Conservation (phyloP, 2,329 filamentous ascomycete genomes). For the Penicillium glabrum region DNA sequence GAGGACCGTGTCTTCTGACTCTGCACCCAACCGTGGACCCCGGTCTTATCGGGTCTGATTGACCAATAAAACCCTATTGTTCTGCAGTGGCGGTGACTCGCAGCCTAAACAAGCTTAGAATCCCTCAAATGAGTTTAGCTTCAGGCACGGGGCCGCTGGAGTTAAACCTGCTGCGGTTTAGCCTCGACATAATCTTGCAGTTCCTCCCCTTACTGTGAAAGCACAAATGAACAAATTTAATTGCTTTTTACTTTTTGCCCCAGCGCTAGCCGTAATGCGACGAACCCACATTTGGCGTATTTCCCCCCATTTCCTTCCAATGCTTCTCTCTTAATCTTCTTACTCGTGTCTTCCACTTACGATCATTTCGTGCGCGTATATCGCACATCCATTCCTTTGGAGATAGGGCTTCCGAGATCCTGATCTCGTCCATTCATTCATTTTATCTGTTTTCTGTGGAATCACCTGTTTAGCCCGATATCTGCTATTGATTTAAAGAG, state of each 20-base stretch:
- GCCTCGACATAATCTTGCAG: not conserved
- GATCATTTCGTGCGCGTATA: slow-evolving; percentile 25
- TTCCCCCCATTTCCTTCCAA: slow-evolving; percentile 5
- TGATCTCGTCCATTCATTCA: slow-evolving; percentile 21
- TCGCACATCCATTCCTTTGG: slow-evolving; percentile 32
- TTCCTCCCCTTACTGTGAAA: slow-evolving; percentile 17
- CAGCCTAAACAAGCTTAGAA: not conserved
- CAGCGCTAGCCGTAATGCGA: slow-evolving; percentile 10
- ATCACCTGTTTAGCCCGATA: not conserved
- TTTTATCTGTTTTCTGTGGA: not conserved
- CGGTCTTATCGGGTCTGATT: not conserved
- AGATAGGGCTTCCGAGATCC: slow-evolving; percentile 11
- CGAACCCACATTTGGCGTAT: slow-evolving; percentile 11
- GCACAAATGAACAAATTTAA: not conserved
- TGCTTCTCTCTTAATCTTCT: slow-evolving; percentile 4
- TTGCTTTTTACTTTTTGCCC: not conserved
- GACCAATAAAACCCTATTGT: not conserved
- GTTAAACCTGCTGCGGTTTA: not conserved
- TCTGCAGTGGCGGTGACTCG: not conserved
- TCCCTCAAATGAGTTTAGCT: slow-evolving; percentile 1
- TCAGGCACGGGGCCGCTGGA: slow-evolving; percentile 16
- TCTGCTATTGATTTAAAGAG: not conserved
- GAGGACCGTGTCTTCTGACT: not conserved
- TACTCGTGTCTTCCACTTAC: slow-evolving; percentile 19
- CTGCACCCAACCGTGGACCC: slow-evolving; percentile 3